Conservation (phyloP, 306 rosid genomes). For the Dalbergia cochinchinensis region DNA sequence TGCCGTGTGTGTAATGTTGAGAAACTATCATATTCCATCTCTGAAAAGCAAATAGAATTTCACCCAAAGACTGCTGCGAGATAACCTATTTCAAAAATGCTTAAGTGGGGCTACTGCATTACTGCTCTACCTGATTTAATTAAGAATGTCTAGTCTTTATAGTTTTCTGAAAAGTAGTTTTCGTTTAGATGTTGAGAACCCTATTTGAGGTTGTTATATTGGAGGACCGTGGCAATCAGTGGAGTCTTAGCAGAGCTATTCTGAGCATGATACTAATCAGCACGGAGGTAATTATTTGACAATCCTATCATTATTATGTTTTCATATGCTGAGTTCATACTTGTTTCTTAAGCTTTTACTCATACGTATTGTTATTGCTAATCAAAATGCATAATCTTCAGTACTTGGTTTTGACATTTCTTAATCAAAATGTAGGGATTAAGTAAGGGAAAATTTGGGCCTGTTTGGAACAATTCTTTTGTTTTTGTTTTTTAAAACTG, state of each 20-base stretch:
- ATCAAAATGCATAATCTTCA: background rate
- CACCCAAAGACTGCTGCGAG: background rate
- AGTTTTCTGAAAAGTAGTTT: background rate
- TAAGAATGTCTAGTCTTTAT: constrained; percentile 6
- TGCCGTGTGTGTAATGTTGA: background rate
- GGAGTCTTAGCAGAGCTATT: constrained; percentile 91
- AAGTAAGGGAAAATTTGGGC: no score
- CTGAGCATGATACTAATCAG: constrained; percentile 85
- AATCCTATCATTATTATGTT: constrained; percentile 6
- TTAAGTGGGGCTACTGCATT: background rate
- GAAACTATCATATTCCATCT: background rate
- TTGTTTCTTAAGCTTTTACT: constrained; percentile 15
- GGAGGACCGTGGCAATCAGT: constrained; percentile 86
- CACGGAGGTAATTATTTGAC: constrained; percentile 67
- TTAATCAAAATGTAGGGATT: background rate
- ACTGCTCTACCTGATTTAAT: constrained; percentile 14
- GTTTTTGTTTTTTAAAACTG: no score
- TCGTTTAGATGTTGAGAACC: constrained; percentile 73
- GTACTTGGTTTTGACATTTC: background rate
- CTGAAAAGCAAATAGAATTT: background rate
- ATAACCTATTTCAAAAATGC: background rate
- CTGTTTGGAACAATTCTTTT: no score
- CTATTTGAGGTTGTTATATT: constrained; percentile 87
- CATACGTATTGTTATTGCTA: constrained; percentile 6
- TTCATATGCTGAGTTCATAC: background rate